Evolutionary conservation across 108 stramenopile species (phyloP), one percentile per base, ranked within the genome.

Genomic region (Cyclostephanos tholiformis): DNA sequence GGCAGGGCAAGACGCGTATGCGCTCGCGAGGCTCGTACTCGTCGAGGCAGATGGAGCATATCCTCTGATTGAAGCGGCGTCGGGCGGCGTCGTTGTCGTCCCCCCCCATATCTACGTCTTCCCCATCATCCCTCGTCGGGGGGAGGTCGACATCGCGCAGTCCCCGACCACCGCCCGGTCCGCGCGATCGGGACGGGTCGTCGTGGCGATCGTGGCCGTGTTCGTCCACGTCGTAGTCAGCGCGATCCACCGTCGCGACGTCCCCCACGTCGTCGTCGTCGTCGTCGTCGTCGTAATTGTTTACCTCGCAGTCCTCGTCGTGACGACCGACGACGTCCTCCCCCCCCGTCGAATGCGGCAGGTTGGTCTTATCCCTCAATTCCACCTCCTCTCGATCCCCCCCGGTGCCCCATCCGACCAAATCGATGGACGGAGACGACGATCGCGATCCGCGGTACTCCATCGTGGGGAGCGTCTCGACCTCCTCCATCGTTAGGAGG

Each of bases 41-140:
- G 36, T 94, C 95, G 16, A 97, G 62, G 63, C 97, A 97, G 52
- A 97, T 91, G 25, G 93, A 86, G 84, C 97, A 97, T 2, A 75
- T 67, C 20, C 50, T 72, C 16, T 85, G 80, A 20, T 56, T 59
- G 23, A 67, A 52, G 57, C 59, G 26, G 58, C 17, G 56, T 57
- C 23, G 25, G 56, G 13, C 27, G 26, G 2, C 25, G 56, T 4
- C 53, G 53, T 4, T 9, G 20, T 22, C 17, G 22, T 9, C 53
- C 53, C 19, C 53, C 19, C 53, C 20, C 53, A 8, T 9, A 2
- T 9, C 50, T 9, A 4, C 50, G 9, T 9, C 20, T 10, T 9
- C 50, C 50, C 52, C 20, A 6, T 35, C 66, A 19, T 63, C 55
- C 38, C 62, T 72, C 16, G 39, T 50, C 22, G 67, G 72, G 14